A percentile compares a stretch with the other conserved stretches of the same genome.
Conservation (phyloP, 352 stramenopile species). For the Thalassiosira livingstoniorum region DNA sequence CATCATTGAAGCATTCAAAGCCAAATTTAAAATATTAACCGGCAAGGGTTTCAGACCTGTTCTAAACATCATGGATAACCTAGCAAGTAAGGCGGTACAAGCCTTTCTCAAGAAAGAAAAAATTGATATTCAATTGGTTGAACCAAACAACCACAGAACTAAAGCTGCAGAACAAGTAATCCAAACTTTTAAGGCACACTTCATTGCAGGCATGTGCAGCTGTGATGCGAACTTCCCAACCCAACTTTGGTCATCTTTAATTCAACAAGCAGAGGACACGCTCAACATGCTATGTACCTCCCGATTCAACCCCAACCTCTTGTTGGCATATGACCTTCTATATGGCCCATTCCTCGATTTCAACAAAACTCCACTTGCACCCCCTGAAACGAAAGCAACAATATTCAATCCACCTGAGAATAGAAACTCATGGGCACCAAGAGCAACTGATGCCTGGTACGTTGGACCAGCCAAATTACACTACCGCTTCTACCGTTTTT, state of each 20-base stretch:
- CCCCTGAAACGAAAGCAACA: constrained; percentile 6
- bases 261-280: not conserved
- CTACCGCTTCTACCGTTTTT: constrained; percentile 52
- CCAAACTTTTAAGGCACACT: constrained; percentile 60
- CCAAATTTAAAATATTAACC: constrained; percentile 8
- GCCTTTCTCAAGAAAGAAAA: constrained; percentile 25
- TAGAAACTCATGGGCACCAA: constrained; percentile 19
- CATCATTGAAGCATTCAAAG: constrained; percentile 25
- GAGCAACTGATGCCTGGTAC: constrained; percentile 48
- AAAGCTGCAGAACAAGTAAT: constrained; percentile 49
- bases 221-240: constrained; percentile 15
- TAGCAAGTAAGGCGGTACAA: constrained; percentile 21
- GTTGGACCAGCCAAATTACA: constrained; percentile 45
- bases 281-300: constrained; percentile 32
- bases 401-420: constrained; percentile 2
- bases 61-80: constrained; percentile 46
- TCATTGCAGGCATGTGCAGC: constrained; percentile 2
- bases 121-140: constrained; percentile 40
- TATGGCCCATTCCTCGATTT: constrained; percentile 14
- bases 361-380: constrained; percentile 21
- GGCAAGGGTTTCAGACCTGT: constrained; percentile 14
- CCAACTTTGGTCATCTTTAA: constrained; percentile 13
- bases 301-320: not conserved
- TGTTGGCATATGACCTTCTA: constrained; percentile 24
- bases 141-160: constrained; percentile 19